phyloP scores from a whole-genome alignment of 208 protist genomes.

The Leishmania arabica region DNA sequence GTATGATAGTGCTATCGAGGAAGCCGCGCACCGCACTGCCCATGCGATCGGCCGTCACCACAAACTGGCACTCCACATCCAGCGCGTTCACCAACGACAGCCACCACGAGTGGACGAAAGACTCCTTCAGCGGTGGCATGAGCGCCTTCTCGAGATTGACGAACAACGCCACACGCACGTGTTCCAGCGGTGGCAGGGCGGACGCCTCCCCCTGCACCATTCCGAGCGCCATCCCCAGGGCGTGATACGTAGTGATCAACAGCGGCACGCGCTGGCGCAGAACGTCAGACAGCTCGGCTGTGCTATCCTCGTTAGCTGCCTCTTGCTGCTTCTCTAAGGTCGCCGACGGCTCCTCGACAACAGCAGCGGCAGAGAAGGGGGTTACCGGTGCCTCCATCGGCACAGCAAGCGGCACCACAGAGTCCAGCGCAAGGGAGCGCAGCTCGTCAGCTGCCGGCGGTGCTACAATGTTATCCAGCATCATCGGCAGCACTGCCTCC shows the following conservation, averaged over 20 bases:
- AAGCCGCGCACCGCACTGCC: conserved; percentile 43
- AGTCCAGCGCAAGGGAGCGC: conserved; percentile 4
- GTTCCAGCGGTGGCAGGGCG: conserved; percentile 59
- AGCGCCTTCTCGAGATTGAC: conserved; percentile 47
- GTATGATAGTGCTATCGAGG: conserved; percentile 48
- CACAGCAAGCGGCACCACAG: background rate
- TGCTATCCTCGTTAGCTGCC: background rate
- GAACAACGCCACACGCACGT: conserved; percentile 54
- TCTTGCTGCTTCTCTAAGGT: background rate
- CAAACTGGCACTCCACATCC: conserved; percentile 83
- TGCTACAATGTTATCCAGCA: background rate
- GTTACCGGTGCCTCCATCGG: background rate
- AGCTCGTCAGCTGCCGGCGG: conserved; percentile 8
- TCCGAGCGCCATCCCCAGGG: conserved; percentile 42
- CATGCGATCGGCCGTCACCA: conserved; percentile 46
- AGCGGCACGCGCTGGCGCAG: conserved; percentile 49
- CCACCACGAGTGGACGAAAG: conserved; percentile 48
- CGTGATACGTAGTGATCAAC: conserved; percentile 49
- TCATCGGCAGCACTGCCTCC: conserved; percentile 6
- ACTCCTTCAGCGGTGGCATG: conserved; percentile 39
- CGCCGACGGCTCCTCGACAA: background rate
- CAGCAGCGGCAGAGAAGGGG: background rate
- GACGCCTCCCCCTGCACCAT: conserved; percentile 31
- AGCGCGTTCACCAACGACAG: conserved; percentile 60
- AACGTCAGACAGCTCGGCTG: conserved; percentile 7